Conservation (phyloP, 768 basidiomycete species). For the Lentinula raphanica region DNA sequence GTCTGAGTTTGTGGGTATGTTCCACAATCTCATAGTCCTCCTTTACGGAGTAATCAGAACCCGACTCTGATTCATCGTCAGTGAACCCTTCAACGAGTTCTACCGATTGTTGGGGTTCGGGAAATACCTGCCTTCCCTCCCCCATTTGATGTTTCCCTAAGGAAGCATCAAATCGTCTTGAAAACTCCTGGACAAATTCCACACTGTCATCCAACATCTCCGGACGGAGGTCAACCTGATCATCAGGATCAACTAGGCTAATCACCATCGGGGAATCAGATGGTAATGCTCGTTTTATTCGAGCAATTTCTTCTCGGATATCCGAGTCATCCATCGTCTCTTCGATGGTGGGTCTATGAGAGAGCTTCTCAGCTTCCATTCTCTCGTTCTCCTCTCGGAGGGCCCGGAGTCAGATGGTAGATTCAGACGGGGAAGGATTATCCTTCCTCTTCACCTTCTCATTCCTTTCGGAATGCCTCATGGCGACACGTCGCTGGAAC, state of each 20-base stretch:
- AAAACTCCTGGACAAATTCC: not conserved
- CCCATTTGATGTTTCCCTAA: not conserved
- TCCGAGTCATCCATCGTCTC: not conserved
- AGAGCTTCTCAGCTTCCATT: too few species aligned
- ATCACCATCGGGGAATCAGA: not conserved
- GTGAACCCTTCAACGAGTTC: too few species aligned
- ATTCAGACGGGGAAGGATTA: not conserved
- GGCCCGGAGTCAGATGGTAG: not conserved
- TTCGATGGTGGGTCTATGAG: not conserved
- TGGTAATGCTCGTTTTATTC: not conserved
- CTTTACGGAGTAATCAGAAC: not conserved
- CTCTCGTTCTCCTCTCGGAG: not conserved
- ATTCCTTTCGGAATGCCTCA: not conserved
- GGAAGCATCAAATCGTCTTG: not conserved
- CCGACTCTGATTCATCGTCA: not conserved
- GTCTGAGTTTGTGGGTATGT: not conserved
- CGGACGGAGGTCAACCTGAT: not conserved
- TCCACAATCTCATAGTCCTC: not conserved
- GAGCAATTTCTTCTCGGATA: not conserved
- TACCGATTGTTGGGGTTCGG: not conserved
- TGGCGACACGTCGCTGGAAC: not conserved
- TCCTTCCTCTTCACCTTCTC: not conserved
- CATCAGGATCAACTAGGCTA: not conserved
- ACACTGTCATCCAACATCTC: not conserved
- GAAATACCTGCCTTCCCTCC: not conserved